Base-by-base conservation (phyloP, 1,139 yeast species). In the Hyphopichia burtonii region DNA sequence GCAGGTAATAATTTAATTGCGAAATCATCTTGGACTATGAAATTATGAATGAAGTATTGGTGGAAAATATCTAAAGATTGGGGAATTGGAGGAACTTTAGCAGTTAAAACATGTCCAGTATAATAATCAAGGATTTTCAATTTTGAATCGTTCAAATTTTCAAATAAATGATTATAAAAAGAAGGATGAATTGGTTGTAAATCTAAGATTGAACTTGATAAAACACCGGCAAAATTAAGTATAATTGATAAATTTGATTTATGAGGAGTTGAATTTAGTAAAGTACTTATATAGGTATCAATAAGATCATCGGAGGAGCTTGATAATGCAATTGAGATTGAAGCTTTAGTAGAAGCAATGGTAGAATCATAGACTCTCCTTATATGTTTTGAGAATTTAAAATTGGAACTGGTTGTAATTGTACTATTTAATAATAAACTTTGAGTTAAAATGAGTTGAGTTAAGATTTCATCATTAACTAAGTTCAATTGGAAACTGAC, bases 1-100 rank as follows among this genome's bases (percentile, higher is more conserved):
- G 76, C 71, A 2, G 95, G 89, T 9, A 83, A 57, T 15, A 89
- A 50, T 3, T 53, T 42, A 0, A 58, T 51, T 14, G 58, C 61
- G 43, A 86, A 71, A 12, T 71, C 70, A 1, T 68, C 71, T n/a
- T 61, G 58, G 4, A 66, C 54, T 5, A 83, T 58, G 46, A 73
- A 70, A 14, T 71, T 71, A 16, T 59, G 52, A 20, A 80, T 55
- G 50, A 79, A 79, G 16, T n/a, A 42, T 38, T 10, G 34, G 28
- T 34, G 44, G 44, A 16, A 64, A 3, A 54, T 48, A 19, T 51
- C 51, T 36, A 66, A 45, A 8, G 64, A 53, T 19, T 49, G 42
- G 2, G 45, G 37, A 3, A 57, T 38, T 1, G 82, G 77, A 0
- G 67, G 55, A 7, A 51, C 49, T 48, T 80, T 80, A 3, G 74